Conservation (phyloP, 2,329 filamentous ascomycete species). For the Cercospora berteroae region DNA sequence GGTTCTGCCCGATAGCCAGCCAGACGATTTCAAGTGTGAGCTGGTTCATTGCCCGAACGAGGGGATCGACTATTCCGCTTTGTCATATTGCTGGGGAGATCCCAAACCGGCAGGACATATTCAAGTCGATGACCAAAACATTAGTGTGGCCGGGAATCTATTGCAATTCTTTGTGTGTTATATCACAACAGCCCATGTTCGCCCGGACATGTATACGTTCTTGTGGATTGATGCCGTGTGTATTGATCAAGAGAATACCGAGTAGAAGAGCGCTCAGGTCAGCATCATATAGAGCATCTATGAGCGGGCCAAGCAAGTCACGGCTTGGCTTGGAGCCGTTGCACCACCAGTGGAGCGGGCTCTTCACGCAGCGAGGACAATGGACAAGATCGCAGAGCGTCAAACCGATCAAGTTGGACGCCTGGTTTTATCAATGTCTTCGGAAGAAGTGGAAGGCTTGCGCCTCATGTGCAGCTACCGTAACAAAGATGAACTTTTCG, state of each 20-base stretch:
- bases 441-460: too few species aligned
- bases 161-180: not conserved
- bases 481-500: too few species aligned
- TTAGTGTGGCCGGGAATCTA: not conserved
- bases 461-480: too few species aligned
- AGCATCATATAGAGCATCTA: not conserved
- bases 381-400: too few species aligned
- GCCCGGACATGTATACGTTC: not conserved
- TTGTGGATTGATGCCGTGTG: not conserved
- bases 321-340: not conserved
- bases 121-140: not conserved
- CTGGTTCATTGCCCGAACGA: not conserved
- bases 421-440: too few species aligned
- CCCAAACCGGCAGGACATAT: not conserved
- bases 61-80: not conserved
- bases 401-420: too few species aligned
- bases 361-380: not conserved
- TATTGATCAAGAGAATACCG: not conserved
- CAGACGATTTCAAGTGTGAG: not conserved
- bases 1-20: not conserved
- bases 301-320: not conserved
- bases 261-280: not conserved
- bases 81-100: not conserved
- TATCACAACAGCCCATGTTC: not conserved
- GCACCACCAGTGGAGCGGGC: not conserved